Evolutionary conservation across 208 protist genomes (phyloP).

Genomic region (Trypanosoma scelopori): DNA sequence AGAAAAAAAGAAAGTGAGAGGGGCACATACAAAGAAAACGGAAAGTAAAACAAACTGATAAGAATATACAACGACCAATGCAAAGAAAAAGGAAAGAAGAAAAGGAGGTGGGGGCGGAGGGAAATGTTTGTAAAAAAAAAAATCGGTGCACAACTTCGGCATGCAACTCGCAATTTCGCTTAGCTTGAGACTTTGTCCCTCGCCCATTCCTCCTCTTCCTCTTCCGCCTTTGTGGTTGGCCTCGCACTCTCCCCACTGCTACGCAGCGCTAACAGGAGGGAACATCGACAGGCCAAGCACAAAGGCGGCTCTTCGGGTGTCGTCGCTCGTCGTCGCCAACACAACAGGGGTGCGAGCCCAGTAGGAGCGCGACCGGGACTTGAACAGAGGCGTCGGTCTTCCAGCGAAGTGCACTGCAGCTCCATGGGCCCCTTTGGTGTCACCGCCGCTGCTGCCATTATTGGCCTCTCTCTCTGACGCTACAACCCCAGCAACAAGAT

Average conservation of each 20-base stretch:
- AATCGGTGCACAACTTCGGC: too few species aligned
- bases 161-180: too few species aligned
- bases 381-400: conserved; percentile 42
- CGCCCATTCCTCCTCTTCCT: background rate
- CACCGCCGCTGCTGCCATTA: background rate
- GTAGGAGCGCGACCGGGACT: conserved; percentile 41
- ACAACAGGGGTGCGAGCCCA: conserved; percentile 51
- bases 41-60: conserved; percentile 21
- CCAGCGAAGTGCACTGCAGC: background rate
- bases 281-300: conserved; percentile 61
- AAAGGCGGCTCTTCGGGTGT: conserved; percentile 52
- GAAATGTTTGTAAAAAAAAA: too few species aligned
- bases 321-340: conserved; percentile 54
- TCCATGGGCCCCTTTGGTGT: background rate
- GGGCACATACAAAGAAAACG: conserved; percentile 9
- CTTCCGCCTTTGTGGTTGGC: too few species aligned
- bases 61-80: conserved; percentile 20
- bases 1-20: conserved; percentile 14
- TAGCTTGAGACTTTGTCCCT: too few species aligned
- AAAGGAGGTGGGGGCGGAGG: too few species aligned
- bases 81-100: too few species aligned
- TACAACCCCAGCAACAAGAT: conserved; percentile 42
- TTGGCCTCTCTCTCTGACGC: conserved; percentile 11
- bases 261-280: conserved; percentile 38
- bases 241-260: background rate